A percentile compares a stretch with the other conserved stretches of the same genome.
Conservation (phyloP, 1,284 basidiomycete species). For the Trichosporon faecale region DNA sequence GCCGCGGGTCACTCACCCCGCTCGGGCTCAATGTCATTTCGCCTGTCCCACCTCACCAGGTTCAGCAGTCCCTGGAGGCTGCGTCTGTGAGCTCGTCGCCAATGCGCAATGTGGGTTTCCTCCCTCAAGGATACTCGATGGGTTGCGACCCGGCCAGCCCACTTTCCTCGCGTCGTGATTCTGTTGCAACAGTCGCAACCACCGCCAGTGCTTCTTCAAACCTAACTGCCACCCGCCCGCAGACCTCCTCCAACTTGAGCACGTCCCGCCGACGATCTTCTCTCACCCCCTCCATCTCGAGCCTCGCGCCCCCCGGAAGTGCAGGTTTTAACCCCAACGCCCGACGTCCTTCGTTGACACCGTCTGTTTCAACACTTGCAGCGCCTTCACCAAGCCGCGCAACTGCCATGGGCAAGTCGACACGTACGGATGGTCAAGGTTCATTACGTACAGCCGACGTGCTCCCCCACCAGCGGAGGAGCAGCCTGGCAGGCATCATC, state of each 20-base stretch:
- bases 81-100: slow-evolving; percentile 19
- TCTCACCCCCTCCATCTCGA: slow-evolving; percentile 37
- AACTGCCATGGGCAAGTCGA: slow-evolving; percentile 29
- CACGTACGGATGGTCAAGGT: slow-evolving; percentile 8
- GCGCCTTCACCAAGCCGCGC: slow-evolving; percentile 41
- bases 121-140: slow-evolving; percentile 14
- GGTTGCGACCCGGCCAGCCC: slow-evolving; percentile 12
- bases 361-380: slow-evolving; percentile 34
- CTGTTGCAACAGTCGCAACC: slow-evolving; percentile 25
- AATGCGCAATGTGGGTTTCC: slow-evolving; percentile 38
- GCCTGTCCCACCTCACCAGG: slow-evolving; percentile 39
- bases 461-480: slow-evolving; percentile 7
- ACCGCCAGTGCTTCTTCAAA: slow-evolving; percentile 38
- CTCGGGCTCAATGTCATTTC: slow-evolving; percentile 51
- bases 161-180: slow-evolving; percentile 21
- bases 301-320: slow-evolving; percentile 25
- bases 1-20: slow-evolving; percentile 48
- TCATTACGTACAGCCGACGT: slow-evolving; percentile 23
- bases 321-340: slow-evolving; percentile 16
- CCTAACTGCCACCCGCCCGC: slow-evolving; percentile 36
- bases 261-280: slow-evolving; percentile 33
- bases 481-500: slow-evolving; percentile 12
- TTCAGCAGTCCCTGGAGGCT: slow-evolving; percentile 13
- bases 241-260: slow-evolving; percentile 37
- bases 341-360: slow-evolving; percentile 42